phyloP scores from a whole-genome alignment of 2,329 filamentous ascomycete species.

The Colletotrichum tropicale region DNA sequence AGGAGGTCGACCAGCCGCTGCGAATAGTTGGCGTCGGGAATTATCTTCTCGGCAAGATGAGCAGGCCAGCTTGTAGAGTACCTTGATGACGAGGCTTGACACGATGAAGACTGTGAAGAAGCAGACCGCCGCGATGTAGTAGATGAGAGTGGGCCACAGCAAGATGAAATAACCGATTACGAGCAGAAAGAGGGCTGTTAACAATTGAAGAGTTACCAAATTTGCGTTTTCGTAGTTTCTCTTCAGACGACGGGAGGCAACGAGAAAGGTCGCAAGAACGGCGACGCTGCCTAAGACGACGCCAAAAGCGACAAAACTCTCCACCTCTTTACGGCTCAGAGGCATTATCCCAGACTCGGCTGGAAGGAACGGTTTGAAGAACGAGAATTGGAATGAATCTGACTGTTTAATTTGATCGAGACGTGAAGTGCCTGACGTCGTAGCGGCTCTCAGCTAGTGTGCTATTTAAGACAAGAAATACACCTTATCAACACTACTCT shows the following conservation, averaged over 20 bases:
- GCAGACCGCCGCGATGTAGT: background rate
- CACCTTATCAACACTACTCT: background rate
- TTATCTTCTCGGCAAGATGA: background rate
- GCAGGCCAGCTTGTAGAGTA: background rate
- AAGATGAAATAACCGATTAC: background rate
- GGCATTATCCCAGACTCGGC: background rate
- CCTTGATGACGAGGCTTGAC: background rate
- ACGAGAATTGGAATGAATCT: background rate
- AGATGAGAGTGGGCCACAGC: background rate
- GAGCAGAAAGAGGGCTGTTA: background rate
- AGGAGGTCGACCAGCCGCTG: background rate
- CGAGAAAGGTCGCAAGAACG: background rate
- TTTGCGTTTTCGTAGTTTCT: background rate
- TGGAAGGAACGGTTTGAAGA: background rate
- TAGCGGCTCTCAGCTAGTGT: background rate
- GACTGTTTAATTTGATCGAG: background rate
- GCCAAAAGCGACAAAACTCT: background rate
- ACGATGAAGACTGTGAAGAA: background rate
- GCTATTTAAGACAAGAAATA: background rate
- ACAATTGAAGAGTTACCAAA: background rate
- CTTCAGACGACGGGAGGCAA: background rate
- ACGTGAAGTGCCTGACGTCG: background rate
- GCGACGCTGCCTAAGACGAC: background rate
- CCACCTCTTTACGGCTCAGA: background rate
- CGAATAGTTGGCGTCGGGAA: background rate